A percentile compares a stretch with the other conserved stretches of the same genome.
Conservation (phyloP, 1,139 yeast genomes). For the Protomyces macrosporus region DNA sequence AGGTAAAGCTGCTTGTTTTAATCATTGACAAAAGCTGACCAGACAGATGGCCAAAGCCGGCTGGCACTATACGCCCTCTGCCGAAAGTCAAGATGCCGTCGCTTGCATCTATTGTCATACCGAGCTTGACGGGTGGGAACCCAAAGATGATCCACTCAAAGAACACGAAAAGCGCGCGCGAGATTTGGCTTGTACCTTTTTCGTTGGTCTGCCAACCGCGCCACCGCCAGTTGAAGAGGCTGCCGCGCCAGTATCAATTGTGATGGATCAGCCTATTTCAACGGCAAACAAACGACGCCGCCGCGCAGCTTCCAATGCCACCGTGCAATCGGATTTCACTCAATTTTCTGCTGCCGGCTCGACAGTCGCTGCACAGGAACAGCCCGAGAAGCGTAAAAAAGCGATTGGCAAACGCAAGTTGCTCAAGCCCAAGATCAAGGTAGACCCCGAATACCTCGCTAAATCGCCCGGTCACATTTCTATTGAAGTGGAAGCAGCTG, state of each 20-base stretch:
- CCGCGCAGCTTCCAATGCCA: neutral
- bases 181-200: slow-evolving; percentile 52
- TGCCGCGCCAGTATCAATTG: neutral
- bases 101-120: slow-evolving; percentile 67
- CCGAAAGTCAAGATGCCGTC: slow-evolving; percentile 57
- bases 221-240: neutral
- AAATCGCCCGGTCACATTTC: neutral
- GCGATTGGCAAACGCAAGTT: neutral
- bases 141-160: slow-evolving; percentile 53
- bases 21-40: neutral
- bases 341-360: neutral
- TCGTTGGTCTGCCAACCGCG: slow-evolving; percentile 34
- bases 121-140: slow-evolving; percentile 68
- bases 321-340: neutral
- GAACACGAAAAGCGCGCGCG: slow-evolving; percentile 37
- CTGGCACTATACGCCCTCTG: slow-evolving; percentile 62
- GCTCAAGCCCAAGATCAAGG: neutral
- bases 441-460: neutral
- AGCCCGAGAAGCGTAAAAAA: neutral
- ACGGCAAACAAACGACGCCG: neutral
- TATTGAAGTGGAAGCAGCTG: slow-evolving; percentile 1
- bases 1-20: slow-evolving; percentile 32
- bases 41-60: slow-evolving; percentile 57
- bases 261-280: neutral
- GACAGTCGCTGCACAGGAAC: neutral